Percentiles rank a stretch among this genome's conserved stretches.
phyloP scores from a whole-genome alignment of 192 early-diverging fungal genomes.

The Podila clonocystis region DNA sequence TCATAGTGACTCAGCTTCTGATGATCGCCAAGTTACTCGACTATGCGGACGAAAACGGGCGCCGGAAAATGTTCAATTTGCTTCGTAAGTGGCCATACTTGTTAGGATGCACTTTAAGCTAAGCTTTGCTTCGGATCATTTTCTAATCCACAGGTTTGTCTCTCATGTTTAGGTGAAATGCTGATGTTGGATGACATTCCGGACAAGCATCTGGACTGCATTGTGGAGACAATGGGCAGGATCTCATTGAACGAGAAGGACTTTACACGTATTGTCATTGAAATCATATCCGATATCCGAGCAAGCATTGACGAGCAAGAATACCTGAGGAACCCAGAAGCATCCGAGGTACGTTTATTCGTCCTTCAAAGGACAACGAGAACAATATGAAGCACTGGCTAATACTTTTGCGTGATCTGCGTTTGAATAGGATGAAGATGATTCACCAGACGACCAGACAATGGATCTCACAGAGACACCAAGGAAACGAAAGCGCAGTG shows the following conservation, averaged over 20 bases:
- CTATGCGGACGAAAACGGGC: slow-evolving; percentile 90
- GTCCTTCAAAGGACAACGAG: too few relatives aligned
- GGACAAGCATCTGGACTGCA: slow-evolving; percentile 77
- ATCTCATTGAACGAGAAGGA: slow-evolving; percentile 85
- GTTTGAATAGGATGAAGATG: slow-evolving; percentile 30
- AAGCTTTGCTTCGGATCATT: not conserved
- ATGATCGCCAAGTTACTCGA: slow-evolving; percentile 80
- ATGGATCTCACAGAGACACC: slow-evolving; percentile 35
- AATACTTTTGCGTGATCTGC: not conserved
- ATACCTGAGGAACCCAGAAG: slow-evolving; percentile 31
- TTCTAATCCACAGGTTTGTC: not conserved
- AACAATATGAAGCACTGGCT: too few relatives aligned
- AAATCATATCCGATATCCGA: slow-evolving; percentile 85
- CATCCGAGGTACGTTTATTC: slow-evolving; percentile 17
- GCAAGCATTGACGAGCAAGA: slow-evolving; percentile 57
- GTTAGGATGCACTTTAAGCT: not conserved
- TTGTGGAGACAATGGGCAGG: slow-evolving; percentile 81
- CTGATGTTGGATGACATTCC: slow-evolving; percentile 78
- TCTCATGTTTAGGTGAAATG: slow-evolving; percentile 68
- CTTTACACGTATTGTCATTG: slow-evolving; percentile 80
- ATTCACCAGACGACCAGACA: slow-evolving; percentile 34
- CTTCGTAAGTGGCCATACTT: slow-evolving; percentile 64
- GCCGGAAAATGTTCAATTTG: slow-evolving; percentile 80
- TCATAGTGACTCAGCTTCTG: slow-evolving; percentile 78
- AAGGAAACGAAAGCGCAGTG: slow-evolving; percentile 52